A percentile compares a stretch with the other conserved stretches of the same genome.
Evolutionary conservation across 257 asterid genomes (phyloP).

Genomic region (Dorcoceras hygrometricum): DNA sequence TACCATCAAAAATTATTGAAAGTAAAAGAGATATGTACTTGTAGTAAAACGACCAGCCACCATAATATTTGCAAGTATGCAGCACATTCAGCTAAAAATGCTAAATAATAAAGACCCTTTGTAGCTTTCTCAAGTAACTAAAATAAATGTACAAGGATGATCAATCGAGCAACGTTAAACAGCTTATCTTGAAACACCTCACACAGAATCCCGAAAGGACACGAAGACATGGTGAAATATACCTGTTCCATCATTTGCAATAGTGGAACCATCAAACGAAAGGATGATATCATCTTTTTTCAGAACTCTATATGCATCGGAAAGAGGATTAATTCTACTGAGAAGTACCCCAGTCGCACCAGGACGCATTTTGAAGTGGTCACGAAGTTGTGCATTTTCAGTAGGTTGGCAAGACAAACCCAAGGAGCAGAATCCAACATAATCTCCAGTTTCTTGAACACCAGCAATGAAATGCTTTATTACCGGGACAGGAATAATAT

Average conservation of each 20-base stretch:
- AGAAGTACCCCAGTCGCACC: constrained; percentile 83
- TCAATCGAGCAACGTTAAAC: constrained; percentile 18
- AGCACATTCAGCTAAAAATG: too few relatives aligned
- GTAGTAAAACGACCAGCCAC: constrained; percentile 13
- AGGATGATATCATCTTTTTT: constrained; percentile 81
- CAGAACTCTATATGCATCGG: constrained; percentile 63
- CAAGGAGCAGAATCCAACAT: constrained; percentile 88
- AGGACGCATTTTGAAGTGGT: constrained; percentile 64
- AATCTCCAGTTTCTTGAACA: constrained; percentile 82
- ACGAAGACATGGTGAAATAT: constrained; percentile 15
- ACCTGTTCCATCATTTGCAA: constrained; percentile 99
- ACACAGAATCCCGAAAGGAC: constrained; percentile 9
- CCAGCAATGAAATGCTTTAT: constrained; percentile 84
- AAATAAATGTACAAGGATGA: neutral
- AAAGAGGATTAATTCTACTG: constrained; percentile 73
- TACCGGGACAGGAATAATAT: constrained; percentile 93
- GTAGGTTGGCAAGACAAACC: constrained; percentile 94
- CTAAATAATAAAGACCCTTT: neutral
- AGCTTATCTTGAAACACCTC: neutral
- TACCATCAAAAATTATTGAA: constrained; percentile 16
- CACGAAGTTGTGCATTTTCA: constrained; percentile 80
- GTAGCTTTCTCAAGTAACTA: neutral
- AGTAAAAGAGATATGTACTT: constrained; percentile 8
- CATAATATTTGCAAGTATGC: neutral
- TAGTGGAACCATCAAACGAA: constrained; percentile 82